Evolutionary conservation across 2,329 filamentous ascomycete genomes (phyloP).

Genomic region (Cryphonectria carpinicola): DNA sequence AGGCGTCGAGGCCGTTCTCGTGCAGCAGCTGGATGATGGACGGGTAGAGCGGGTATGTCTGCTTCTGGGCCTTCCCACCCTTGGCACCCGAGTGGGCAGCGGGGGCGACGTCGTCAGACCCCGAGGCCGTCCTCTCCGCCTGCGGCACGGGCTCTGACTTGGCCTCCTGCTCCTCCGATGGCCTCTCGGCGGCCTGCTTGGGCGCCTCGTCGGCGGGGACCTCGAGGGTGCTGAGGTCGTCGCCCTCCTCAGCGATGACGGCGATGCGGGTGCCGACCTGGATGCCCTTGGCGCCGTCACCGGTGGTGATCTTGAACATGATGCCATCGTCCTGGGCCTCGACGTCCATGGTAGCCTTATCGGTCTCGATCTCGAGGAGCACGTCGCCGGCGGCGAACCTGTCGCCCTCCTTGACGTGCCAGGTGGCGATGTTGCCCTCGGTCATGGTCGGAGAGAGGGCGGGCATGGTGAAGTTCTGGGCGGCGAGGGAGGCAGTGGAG

Average conservation of each 20-base stretch:
- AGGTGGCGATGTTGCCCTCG: conserved; percentile 83
- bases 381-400: conserved; percentile 82
- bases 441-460: conserved; percentile 93
- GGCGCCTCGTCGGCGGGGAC: conserved; percentile 70
- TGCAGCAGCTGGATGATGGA: conserved; percentile 84
- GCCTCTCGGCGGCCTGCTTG: conserved; percentile 42
- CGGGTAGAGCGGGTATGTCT: conserved; percentile 75
- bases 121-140: conserved; percentile 26
- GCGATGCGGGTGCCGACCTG: conserved; percentile 82
- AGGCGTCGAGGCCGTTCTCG: conserved; percentile 74
- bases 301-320: conserved; percentile 78
- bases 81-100: conserved; percentile 30
- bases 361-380: conserved; percentile 88
- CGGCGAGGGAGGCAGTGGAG: conserved; percentile 66
- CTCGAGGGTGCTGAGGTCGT: conserved; percentile 75
- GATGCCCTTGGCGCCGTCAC: conserved; percentile 75
- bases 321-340: conserved; percentile 90
- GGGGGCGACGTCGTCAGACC: conserved; percentile 24
- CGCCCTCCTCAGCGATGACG: conserved; percentile 79
- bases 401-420: conserved; percentile 88
- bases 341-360: conserved; percentile 94
- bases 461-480: conserved; percentile 89
- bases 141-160: conserved; percentile 32
- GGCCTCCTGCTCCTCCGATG: conserved; percentile 18
- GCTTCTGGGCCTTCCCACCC: conserved; percentile 59